Conservation (phyloP, 1,284 basidiomycete genomes). For the Fomitopsis palustris region DNA sequence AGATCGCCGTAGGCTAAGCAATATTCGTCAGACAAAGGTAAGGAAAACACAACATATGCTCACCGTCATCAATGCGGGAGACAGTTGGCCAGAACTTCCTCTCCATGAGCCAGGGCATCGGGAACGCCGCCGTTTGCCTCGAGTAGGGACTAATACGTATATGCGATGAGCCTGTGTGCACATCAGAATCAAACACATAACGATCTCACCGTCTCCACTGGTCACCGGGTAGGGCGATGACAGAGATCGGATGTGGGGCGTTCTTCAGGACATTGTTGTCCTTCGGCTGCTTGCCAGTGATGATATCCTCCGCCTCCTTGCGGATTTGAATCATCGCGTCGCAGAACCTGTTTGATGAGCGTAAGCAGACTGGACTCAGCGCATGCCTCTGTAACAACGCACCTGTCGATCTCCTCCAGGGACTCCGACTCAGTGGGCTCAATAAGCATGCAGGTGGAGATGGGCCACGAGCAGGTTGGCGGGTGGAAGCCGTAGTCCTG, state of each 20-base stretch:
- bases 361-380: background rate
- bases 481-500: constrained; percentile 89
- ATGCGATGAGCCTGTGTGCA: background rate
- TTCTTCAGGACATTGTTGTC: constrained; percentile 92
- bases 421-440: constrained; percentile 95
- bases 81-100: constrained; percentile 96
- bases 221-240: constrained; percentile 64
- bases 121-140: constrained; percentile 82
- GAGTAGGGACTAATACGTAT: constrained; percentile 68
- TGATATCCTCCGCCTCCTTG: constrained; percentile 86
- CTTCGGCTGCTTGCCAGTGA: constrained; percentile 79
- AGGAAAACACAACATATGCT: constrained; percentile 24
- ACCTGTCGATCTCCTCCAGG: constrained; percentile 86
- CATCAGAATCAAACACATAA: background rate
- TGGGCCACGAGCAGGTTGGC: constrained; percentile 93
- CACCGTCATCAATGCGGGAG: constrained; percentile 87
- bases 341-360: constrained; percentile 62
- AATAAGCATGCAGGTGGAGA: constrained; percentile 91
- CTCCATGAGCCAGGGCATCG: constrained; percentile 71
- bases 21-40: background rate
- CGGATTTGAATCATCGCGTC: constrained; percentile 97
- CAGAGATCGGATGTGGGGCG: constrained; percentile 86
- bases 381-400: constrained; percentile 9
- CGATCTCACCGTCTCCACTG: constrained; percentile 79
- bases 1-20: constrained; percentile 76